Conservation (phyloP, 352 stramenopile species). For the Proteromonas lacertae region DNA sequence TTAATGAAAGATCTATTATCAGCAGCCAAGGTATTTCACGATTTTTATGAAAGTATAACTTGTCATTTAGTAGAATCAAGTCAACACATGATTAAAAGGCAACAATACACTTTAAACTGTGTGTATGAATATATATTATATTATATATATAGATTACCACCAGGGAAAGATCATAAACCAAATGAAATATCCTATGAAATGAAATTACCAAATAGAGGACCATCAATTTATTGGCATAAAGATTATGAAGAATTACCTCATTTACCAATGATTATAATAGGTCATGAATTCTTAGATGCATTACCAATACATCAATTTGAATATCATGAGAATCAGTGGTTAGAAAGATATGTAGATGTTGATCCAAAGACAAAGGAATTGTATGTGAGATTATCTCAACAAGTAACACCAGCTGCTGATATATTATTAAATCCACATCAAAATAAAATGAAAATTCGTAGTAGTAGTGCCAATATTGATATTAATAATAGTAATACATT, state of each 20-base stretch:
- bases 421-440: too few relatives aligned
- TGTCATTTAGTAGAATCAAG: conserved; percentile 52
- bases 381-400: too few relatives aligned
- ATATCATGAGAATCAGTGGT: conserved; percentile 1
- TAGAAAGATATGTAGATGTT: conserved; percentile 4
- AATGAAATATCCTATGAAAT: too few relatives aligned
- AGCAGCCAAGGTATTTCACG: conserved; percentile 27
- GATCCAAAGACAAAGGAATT: too few relatives aligned
- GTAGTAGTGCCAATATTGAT: too few relatives aligned
- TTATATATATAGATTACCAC: too few relatives aligned
- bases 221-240: conserved; percentile 19
- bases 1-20: conserved; percentile 49
- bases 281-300: conserved; percentile 44
- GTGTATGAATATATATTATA: too few relatives aligned
- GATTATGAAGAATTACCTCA: conserved; percentile 26
- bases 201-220: background rate
- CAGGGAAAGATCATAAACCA: too few relatives aligned
- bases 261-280: conserved; percentile 32
- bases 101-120: background rate
- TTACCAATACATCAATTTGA: conserved; percentile 53
- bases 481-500: too few relatives aligned
- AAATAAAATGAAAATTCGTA: too few relatives aligned
- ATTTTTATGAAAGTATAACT: conserved; percentile 26
- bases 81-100: conserved; percentile 8
- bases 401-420: too few relatives aligned